These are phyloP conservation scores for Wickerhamiella siamensis DNA, from an alignment of 805 yeast genomes.

Conservation along the genomic window DNA sequence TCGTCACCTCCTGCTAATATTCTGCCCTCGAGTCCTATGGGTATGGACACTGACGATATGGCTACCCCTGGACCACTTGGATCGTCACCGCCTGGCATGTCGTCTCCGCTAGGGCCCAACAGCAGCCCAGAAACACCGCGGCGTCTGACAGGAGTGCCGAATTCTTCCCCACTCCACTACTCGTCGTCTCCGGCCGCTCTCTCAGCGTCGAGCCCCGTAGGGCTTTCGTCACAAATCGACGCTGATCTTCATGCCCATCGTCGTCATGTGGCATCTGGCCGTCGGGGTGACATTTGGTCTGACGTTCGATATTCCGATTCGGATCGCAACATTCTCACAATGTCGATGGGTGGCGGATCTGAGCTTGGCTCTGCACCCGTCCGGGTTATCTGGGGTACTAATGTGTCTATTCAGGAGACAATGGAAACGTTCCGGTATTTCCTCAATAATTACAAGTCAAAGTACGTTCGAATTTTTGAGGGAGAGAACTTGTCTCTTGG, in stretches of 20 bases:
- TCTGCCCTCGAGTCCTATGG: conserved; percentile 11
- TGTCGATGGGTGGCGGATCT: conserved; percentile 6
- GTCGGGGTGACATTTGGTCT: conserved; percentile 14
- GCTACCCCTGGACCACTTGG: conserved; percentile 5
- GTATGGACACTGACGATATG: neutral
- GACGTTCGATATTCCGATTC: conserved; percentile 1
- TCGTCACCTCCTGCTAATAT: neutral
- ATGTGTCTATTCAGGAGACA: conserved; percentile 83
- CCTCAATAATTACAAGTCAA: conserved; percentile 66
- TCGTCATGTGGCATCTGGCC: neutral
- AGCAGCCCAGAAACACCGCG: neutral
- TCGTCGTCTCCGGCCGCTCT: conserved; percentile 13
- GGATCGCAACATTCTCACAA: neutral
- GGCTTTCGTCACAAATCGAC: conserved; percentile 6
- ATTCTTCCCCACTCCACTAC: conserved; percentile 15
- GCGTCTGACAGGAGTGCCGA: neutral
- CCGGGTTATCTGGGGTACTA: conserved; percentile 96
- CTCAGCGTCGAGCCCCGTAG: neutral
- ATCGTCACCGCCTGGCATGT: neutral
- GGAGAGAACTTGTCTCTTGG: conserved; percentile 29
- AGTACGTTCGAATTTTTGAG: conserved; percentile 47
- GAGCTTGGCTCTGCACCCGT: conserved; percentile 45
- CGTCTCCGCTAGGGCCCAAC: conserved; percentile 2
- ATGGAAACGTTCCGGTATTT: conserved; percentile 68
- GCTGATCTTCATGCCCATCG: neutral